Evolutionary conservation across 2,329 filamentous ascomycete genomes (phyloP).

Genomic region (Huntiella bhutanensis): DNA sequence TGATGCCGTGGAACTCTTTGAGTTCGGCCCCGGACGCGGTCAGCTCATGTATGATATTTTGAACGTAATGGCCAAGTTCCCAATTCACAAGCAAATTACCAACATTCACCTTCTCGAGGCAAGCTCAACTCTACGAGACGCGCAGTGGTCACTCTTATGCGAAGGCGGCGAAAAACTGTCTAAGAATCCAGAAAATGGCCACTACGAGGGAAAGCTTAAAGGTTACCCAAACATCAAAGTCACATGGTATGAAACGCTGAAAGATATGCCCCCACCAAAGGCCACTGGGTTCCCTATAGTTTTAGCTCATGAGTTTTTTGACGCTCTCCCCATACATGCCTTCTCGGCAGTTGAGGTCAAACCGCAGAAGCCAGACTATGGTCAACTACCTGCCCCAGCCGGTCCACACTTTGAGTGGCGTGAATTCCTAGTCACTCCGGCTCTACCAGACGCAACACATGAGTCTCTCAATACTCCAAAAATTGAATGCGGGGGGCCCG

Average conservation of each 20-base stretch:
- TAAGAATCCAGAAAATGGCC: slow-evolving; percentile 14
- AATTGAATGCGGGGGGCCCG: slow-evolving; percentile 29
- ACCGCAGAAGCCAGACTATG: not conserved
- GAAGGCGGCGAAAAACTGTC: slow-evolving; percentile 47
- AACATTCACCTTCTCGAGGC: slow-evolving; percentile 90
- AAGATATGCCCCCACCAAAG: slow-evolving; percentile 52
- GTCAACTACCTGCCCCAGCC: slow-evolving; percentile 17
- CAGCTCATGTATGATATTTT: slow-evolving; percentile 96
- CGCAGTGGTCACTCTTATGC: slow-evolving; percentile 70
- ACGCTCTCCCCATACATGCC: slow-evolving; percentile 86
- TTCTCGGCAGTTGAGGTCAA: slow-evolving; percentile 53
- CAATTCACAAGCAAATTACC: slow-evolving; percentile 57
- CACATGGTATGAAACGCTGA: slow-evolving; percentile 78
- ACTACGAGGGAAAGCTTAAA: slow-evolving; percentile 1
- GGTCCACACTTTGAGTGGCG: slow-evolving; percentile 41
- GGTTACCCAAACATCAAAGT: slow-evolving; percentile 42
- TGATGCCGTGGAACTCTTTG: slow-evolving; percentile 68
- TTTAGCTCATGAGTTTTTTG: slow-evolving; percentile 95
- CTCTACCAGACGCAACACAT: slow-evolving; percentile 35
- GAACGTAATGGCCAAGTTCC: slow-evolving; percentile 52
- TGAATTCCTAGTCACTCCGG: slow-evolving; percentile 59
- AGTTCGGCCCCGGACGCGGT: slow-evolving; percentile 82
- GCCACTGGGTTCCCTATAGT: slow-evolving; percentile 56
- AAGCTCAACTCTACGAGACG: slow-evolving; percentile 55
- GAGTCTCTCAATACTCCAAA: slow-evolving; percentile 34